A percentile compares a stretch with the other conserved stretches of the same genome.
Evolutionary conservation across 805 yeast genomes (phyloP).

Genomic region (Cyberlindnera galapagoensis): DNA sequence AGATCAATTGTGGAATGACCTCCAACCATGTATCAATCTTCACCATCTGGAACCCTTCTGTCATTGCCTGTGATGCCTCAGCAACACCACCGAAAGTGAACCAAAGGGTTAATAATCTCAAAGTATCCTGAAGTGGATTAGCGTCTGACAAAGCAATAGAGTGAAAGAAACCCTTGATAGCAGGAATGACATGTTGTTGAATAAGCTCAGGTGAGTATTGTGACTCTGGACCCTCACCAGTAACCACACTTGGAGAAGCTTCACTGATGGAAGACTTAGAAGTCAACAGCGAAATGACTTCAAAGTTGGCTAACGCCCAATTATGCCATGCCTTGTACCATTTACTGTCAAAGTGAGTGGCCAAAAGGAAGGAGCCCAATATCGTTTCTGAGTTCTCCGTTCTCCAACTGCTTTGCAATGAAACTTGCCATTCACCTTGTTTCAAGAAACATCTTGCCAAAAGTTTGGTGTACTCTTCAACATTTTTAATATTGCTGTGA

Average conservation of each 20-base stretch:
- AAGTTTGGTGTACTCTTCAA: slow-evolving; percentile 74
- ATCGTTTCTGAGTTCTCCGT: slow-evolving; percentile 74
- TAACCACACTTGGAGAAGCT: slow-evolving; percentile 18
- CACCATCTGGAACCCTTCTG: slow-evolving; percentile 85
- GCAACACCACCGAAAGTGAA: slow-evolving; percentile 91
- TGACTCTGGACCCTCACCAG: slow-evolving; percentile 14
- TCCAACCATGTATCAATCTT: slow-evolving; percentile 92
- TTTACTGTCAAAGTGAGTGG: slow-evolving; percentile 85
- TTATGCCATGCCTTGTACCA: slow-evolving; percentile 99
- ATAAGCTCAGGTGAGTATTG: slow-evolving; percentile 47
- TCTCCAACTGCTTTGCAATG: slow-evolving; percentile 74
- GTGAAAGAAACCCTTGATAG: slow-evolving; percentile 92
- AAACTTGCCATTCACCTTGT: slow-evolving; percentile 98
- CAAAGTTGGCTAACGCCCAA: slow-evolving; percentile 98
- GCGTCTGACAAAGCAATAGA: slow-evolving; percentile 84
- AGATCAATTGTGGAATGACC: slow-evolving; percentile 90
- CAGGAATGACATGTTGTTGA: slow-evolving; percentile 88
- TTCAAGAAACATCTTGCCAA: slow-evolving; percentile 92
- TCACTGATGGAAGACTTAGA: slow-evolving; percentile 28
- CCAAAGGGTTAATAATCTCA: slow-evolving; percentile 89
- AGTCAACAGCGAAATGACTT: slow-evolving; percentile 68
- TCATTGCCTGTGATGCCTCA: slow-evolving; percentile 86
- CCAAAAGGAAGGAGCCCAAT: slow-evolving; percentile 84
- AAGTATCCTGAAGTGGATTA: slow-evolving; percentile 86
- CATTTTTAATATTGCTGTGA: slow-evolving; percentile 50